Conservation (phyloP, 1,284 basidiomycete genomes). For the Ceratobasidium sp. region DNA sequence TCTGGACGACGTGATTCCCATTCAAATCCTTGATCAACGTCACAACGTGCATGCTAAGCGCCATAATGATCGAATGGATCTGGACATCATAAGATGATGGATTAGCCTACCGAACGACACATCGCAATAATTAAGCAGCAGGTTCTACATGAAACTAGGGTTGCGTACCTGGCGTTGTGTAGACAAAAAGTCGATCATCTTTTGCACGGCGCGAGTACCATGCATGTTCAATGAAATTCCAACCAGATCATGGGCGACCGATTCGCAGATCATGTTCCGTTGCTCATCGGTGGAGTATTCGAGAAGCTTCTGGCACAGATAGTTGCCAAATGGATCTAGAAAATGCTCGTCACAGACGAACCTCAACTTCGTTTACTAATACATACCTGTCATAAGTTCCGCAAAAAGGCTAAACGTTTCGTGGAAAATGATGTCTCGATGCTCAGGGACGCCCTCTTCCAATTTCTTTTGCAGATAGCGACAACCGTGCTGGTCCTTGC, state of each 20-base stretch:
- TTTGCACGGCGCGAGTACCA: constrained; percentile 98
- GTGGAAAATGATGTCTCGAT: constrained; percentile 98
- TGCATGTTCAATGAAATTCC: constrained; percentile 99
- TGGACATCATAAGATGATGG: constrained; percentile 68
- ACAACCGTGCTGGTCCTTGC: constrained; percentile 99
- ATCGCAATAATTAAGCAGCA: constrained; percentile 14
- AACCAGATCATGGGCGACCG: constrained; percentile 95
- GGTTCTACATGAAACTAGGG: constrained; percentile 39
- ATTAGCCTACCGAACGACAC: constrained; percentile 32
- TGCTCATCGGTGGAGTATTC: constrained; percentile 99
- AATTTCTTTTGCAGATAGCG: constrained; percentile 99
- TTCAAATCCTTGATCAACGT: constrained; percentile 99
- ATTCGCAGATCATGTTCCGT: constrained; percentile 95
- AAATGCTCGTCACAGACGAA: not conserved
- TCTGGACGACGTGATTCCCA: constrained; percentile 99
- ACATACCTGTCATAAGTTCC: constrained; percentile 93
- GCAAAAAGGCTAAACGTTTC: constrained; percentile 99
- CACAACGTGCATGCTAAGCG: constrained; percentile 96
- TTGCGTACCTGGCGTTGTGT: constrained; percentile 85
- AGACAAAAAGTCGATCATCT: constrained; percentile 99
- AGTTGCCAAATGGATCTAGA: constrained; percentile 97
- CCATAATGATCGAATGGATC: constrained; percentile 97
- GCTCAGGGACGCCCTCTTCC: constrained; percentile 92
- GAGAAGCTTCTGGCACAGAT: constrained; percentile 97
- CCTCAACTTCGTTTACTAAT: not conserved